These are phyloP conservation scores for Nematocida sp. DNA, from an alignment of 371 early-diverging fungal genomes.

Conservation along the genomic window DNA sequence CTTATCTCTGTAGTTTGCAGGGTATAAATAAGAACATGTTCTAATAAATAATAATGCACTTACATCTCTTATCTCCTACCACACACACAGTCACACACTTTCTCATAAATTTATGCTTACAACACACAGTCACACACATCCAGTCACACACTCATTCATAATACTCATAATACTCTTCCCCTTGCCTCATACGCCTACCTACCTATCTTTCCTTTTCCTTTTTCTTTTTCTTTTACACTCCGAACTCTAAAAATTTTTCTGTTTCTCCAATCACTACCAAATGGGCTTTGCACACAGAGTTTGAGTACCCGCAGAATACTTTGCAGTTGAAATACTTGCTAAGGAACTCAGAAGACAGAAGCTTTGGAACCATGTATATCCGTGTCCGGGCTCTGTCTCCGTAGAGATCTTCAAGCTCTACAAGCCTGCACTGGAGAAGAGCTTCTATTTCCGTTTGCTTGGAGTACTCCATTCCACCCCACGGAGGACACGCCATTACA, in stretches of 20 bases:
- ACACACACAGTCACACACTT: no score
- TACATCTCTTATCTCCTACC: no score
- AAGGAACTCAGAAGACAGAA: background rate
- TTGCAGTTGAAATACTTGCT: background rate
- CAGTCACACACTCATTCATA: no score
- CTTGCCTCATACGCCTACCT: background rate
- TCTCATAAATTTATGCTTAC: no score
- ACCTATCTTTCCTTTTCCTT: background rate
- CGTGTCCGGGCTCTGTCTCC: background rate
- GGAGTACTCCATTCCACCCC: constrained; percentile 39
- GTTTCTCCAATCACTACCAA: constrained; percentile 9
- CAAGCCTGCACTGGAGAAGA: background rate
- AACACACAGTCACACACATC: no score
- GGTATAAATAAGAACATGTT: no score
- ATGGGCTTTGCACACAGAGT: background rate
- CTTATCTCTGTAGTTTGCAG: no score
- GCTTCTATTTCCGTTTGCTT: background rate
- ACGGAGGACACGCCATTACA: constrained; percentile 40
- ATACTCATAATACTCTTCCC: background rate
- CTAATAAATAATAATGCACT: no score
- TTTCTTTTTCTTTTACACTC: background rate
- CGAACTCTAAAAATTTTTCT: background rate
- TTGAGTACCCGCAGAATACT: no score
- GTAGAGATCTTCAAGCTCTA: constrained; percentile 33
- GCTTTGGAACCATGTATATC: constrained; percentile 32